phyloP scores from a whole-genome alignment of 768 basidiomycete genomes.

The Boletellus emodensis region DNA sequence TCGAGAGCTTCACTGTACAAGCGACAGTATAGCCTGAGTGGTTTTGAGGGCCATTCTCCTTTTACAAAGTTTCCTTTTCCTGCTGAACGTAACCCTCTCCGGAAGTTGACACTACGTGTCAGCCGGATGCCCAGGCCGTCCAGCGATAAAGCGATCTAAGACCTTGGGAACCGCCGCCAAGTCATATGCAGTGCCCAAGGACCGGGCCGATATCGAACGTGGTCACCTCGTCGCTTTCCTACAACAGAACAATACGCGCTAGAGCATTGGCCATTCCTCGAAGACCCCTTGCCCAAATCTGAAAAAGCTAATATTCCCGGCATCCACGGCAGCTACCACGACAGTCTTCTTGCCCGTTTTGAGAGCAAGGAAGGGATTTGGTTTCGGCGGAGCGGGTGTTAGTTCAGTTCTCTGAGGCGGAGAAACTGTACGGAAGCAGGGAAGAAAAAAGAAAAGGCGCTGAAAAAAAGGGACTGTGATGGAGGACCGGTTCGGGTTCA shows the following conservation, averaged over 20 bases:
- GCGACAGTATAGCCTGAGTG: too few species aligned
- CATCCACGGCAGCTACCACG: conserved; percentile 84
- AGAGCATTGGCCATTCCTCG: conserved; percentile 73
- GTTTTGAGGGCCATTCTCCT: too few species aligned
- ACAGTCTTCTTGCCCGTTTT: conserved; percentile 82
- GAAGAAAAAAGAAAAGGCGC: conserved; percentile 6
- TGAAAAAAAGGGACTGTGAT: not conserved
- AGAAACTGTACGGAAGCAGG: not conserved
- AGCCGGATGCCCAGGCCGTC: too few species aligned
- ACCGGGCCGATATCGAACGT: too few species aligned
- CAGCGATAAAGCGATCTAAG: too few species aligned
- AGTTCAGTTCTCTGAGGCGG: conserved; percentile 25
- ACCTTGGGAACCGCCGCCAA: too few species aligned
- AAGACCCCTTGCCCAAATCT: conserved; percentile 84
- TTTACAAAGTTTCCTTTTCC: too few species aligned
- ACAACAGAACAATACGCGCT: not conserved
- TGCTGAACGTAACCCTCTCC: too few species aligned
- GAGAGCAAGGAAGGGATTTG: conserved; percentile 75
- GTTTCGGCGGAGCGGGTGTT: conserved; percentile 32
- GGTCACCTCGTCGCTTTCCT: too few species aligned
- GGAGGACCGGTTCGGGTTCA: not conserved
- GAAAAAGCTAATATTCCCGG: conserved; percentile 84
- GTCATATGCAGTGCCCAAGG: too few species aligned
- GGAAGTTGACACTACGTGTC: too few species aligned
- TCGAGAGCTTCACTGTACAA: too few species aligned